A percentile compares a stretch with the other conserved stretches of the same genome.
phyloP scores from a whole-genome alignment of 306 rosid species.

The Arachis hypogaea region DNA sequence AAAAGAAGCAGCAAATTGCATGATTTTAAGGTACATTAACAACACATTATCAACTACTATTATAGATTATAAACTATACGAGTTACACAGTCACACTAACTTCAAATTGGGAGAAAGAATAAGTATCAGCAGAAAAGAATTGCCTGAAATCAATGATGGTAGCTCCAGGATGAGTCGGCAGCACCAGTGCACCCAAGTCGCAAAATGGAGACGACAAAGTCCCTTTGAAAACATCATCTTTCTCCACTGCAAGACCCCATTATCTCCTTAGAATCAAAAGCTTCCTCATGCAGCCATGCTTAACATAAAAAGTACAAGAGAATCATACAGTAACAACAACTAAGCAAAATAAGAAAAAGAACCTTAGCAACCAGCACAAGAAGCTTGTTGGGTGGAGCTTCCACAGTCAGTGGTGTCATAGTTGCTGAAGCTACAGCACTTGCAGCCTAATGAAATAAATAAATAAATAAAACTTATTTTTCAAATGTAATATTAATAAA shows the following conservation, averaged over 20 bases:
- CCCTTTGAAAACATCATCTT: slow-evolving; percentile 62
- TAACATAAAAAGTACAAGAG: slow-evolving; percentile 28
- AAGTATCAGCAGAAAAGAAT: background rate
- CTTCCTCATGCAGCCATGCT: slow-evolving; percentile 18
- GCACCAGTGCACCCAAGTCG: slow-evolving; percentile 52
- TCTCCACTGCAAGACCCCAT: slow-evolving; percentile 94
- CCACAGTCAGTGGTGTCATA: slow-evolving; percentile 74
- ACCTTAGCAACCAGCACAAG: slow-evolving; percentile 79
- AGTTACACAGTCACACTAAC: background rate
- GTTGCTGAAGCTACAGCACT: slow-evolving; percentile 85
- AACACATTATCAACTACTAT: background rate
- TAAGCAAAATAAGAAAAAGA: slow-evolving; percentile 45
- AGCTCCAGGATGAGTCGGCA: slow-evolving; percentile 44
- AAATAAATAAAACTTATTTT: background rate
- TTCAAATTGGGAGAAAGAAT: slow-evolving; percentile 12
- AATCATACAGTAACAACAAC: background rate
- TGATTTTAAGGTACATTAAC: background rate
- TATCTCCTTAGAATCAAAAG: slow-evolving; percentile 52
- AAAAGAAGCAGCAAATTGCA: background rate
- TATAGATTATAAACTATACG: slow-evolving; percentile 10
- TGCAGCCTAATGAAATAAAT: slow-evolving; percentile 62
- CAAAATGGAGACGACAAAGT: slow-evolving; percentile 49
- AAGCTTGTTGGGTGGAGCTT: slow-evolving; percentile 70
- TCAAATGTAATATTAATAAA: background rate
- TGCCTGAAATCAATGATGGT: slow-evolving; percentile 75